These are phyloP conservation scores for Evernia prunastri DNA, from an alignment of 495 filamentous ascomycete species.

Conservation along the genomic window DNA sequence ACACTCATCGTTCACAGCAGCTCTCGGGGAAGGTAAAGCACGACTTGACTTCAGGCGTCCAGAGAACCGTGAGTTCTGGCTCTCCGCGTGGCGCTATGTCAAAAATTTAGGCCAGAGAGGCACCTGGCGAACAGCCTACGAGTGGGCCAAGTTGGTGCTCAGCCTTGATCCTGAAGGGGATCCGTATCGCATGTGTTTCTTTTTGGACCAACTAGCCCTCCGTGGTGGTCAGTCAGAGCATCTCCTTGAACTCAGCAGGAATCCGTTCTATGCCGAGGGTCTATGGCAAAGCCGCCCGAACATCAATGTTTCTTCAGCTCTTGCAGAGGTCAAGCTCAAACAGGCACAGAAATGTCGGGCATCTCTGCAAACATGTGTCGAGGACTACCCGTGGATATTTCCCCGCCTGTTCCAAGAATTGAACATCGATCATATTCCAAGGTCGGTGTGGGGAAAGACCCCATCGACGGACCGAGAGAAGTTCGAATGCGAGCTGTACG, in stretches of 20 bases:
- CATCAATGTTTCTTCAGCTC: conserved; percentile 61
- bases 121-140: conserved; percentile 87
- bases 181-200: conserved; percentile 71
- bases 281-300: conserved; percentile 49
- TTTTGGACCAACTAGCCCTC: conserved; percentile 78
- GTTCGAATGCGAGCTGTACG: conserved; percentile 72
- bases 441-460: conserved; percentile 71
- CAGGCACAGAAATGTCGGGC: conserved; percentile 57
- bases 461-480: conserved; percentile 62
- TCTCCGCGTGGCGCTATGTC: conserved; percentile 84
- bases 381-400: conserved; percentile 74
- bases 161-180: conserved; percentile 67
- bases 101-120: conserved; percentile 76
- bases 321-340: conserved; percentile 65
- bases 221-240: conserved; percentile 69
- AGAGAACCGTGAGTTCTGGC: conserved; percentile 89
- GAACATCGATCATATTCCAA: conserved; percentile 62
- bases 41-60: conserved; percentile 68
- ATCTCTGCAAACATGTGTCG: conserved; percentile 58
- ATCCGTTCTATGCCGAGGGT: conserved; percentile 46
- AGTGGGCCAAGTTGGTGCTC: conserved; percentile 84
- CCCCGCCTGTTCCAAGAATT: conserved; percentile 69
- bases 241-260: conserved; percentile 63
- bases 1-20: conserved; percentile 67
- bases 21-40: conserved; percentile 71